phyloP scores from a whole-genome alignment of 2,329 filamentous ascomycete genomes.

The Cadophora sp. region DNA sequence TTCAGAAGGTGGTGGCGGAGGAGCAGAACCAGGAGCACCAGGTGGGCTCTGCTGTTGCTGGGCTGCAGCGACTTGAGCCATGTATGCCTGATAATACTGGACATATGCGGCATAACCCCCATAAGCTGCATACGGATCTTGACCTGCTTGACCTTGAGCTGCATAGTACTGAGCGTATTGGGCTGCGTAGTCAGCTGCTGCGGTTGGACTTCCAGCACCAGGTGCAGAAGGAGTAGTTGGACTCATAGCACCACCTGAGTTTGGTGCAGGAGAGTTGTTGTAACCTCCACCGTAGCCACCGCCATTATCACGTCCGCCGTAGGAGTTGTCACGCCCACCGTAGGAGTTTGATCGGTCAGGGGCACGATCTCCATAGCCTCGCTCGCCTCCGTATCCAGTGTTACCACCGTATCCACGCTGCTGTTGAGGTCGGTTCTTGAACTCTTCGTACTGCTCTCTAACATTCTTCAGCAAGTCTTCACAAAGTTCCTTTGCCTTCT shows the following conservation, averaged over 20 bases:
- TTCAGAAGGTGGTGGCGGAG: conserved; percentile 58
- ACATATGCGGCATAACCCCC: conserved; percentile 83
- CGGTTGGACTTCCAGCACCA: conserved; percentile 52
- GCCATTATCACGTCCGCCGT: conserved; percentile 37
- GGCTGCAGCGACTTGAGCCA: conserved; percentile 58
- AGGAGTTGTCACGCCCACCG: conserved; percentile 39
- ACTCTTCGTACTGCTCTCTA: conserved; percentile 86
- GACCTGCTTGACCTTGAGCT: conserved; percentile 47
- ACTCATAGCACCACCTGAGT: conserved; percentile 45
- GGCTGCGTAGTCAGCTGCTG: conserved; percentile 70
- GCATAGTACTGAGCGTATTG: conserved; percentile 87
- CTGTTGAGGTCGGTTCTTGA: conserved; percentile 79
- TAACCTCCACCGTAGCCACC: conserved; percentile 50
- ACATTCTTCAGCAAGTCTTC: conserved; percentile 88
- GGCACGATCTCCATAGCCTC: conserved; percentile 60
- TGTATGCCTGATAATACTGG: conserved; percentile 78
- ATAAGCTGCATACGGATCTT: conserved; percentile 88
- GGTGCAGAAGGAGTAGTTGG: conserved; percentile 51
- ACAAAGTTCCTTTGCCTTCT: conserved; percentile 86
- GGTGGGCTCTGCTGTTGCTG: conserved; percentile 48
- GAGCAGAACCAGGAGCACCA: conserved; percentile 51
- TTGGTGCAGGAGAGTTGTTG: conserved; percentile 42
- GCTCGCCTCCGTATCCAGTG: conserved; percentile 51
- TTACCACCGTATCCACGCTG: conserved; percentile 62
- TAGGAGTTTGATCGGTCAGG: conserved; percentile 52